A percentile compares a stretch with the other conserved stretches of the same genome.
phyloP scores from a whole-genome alignment of 2,329 filamentous ascomycete genomes.

The Hawksworthiomyces lignivorus region DNA sequence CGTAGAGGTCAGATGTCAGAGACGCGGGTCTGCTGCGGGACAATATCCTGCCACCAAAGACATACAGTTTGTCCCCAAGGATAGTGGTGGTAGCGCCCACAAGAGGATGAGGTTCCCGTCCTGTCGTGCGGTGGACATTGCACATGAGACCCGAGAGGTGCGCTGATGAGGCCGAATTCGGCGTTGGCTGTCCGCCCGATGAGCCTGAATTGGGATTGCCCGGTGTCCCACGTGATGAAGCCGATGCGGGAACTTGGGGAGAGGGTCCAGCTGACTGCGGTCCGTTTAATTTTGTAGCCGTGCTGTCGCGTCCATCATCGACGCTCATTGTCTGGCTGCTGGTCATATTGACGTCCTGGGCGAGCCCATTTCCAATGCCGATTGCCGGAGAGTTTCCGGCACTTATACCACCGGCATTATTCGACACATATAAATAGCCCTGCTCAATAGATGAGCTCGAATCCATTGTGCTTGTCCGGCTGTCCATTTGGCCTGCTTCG shows the following conservation, averaged over 20 bases:
- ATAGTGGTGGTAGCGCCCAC: conserved; percentile 95
- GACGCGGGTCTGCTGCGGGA: conserved; percentile 73
- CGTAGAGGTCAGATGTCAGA: conserved; percentile 84
- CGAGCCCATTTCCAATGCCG: conserved; percentile 17
- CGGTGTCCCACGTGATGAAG: conserved; percentile 26
- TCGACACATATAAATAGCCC: conserved; percentile 18
- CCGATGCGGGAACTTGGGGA: conserved; percentile 30
- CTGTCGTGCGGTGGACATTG: conserved; percentile 77
- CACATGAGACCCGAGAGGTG: conserved; percentile 62
- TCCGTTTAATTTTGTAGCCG: conserved; percentile 45
- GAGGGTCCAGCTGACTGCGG: conserved; percentile 50
- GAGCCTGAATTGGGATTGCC: conserved; percentile 29
- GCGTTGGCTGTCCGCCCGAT: conserved; percentile 22
- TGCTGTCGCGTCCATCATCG: conserved; percentile 40
- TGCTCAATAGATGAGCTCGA: conserved; percentile 28
- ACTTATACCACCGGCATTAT: background rate
- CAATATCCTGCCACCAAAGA: conserved; percentile 85
- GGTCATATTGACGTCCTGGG: conserved; percentile 32
- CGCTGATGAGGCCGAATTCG: conserved; percentile 41
- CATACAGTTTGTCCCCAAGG: conserved; percentile 89
- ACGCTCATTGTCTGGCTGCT: conserved; percentile 40
- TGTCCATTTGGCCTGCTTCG: conserved; percentile 28
- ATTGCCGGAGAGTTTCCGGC: background rate
- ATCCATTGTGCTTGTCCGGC: conserved; percentile 42
- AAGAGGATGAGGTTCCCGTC: conserved; percentile 79